phyloP scores from a whole-genome alignment of 2,329 filamentous ascomycete genomes.

The Aspergillus cejpii region DNA sequence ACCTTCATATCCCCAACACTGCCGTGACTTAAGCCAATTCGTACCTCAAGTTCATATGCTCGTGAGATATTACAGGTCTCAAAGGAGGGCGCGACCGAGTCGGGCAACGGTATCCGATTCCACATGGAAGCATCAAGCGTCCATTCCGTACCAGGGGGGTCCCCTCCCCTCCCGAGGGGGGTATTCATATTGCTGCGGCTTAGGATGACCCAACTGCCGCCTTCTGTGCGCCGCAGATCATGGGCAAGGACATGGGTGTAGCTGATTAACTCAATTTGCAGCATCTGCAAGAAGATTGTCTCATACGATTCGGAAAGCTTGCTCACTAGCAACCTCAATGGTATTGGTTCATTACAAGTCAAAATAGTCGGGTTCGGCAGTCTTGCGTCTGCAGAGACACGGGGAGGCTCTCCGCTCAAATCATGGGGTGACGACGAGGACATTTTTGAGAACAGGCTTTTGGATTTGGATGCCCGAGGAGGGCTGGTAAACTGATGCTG shows the following conservation, averaged over 20 bases:
- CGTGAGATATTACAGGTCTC: constrained; percentile 79
- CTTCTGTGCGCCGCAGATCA: constrained; percentile 63
- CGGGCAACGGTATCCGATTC: constrained; percentile 66
- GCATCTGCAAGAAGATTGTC: constrained; percentile 64
- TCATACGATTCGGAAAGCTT: constrained; percentile 65
- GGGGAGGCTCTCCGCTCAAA: constrained; percentile 38
- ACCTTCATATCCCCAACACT: constrained; percentile 49
- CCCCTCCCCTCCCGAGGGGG: constrained; percentile 55
- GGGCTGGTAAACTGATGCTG: constrained; percentile 52
- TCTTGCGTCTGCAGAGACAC: constrained; percentile 72
- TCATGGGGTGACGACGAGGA: constrained; percentile 25
- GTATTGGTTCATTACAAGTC: constrained; percentile 80
- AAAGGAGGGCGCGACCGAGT: constrained; percentile 81
- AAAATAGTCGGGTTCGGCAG: constrained; percentile 81
- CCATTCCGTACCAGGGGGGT: constrained; percentile 59
- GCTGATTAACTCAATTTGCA: constrained; percentile 76
- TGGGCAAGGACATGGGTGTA: constrained; percentile 74
- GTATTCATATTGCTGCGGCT: constrained; percentile 66
- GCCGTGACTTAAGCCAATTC: constrained; percentile 70
- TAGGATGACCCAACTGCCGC: constrained; percentile 66
- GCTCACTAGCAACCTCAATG: constrained; percentile 70
- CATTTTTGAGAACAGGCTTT: constrained; percentile 52
- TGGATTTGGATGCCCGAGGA: constrained; percentile 44
- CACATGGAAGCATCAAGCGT: constrained; percentile 66
- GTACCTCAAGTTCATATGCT: constrained; percentile 75